Evolutionary conservation across 106 monocot genomes (phyloP).

Genomic region (Platanthera zijinensis): DNA sequence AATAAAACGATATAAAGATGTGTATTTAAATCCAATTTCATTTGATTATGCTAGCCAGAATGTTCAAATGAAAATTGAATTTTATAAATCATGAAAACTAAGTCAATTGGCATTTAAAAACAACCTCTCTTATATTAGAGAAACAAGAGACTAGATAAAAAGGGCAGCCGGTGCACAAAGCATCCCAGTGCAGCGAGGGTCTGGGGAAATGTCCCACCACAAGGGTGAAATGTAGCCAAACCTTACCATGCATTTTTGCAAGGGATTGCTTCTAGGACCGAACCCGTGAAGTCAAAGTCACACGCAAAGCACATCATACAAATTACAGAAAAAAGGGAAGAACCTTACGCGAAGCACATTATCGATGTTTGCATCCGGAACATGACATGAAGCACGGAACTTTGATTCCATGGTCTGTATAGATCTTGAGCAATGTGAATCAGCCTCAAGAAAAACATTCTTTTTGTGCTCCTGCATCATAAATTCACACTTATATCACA

Average conservation of each 20-base stretch:
- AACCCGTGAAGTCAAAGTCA: too few species aligned
- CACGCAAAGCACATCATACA: too few species aligned
- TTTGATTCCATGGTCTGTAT: conserved; percentile 76
- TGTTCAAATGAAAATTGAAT: background rate
- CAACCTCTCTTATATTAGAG: background rate
- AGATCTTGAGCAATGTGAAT: conserved; percentile 56
- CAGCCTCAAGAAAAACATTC: conserved; percentile 73
- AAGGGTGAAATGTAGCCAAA: too few species aligned
- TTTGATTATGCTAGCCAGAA: background rate
- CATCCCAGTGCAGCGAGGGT: too few species aligned
- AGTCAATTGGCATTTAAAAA: background rate
- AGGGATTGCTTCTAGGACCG: too few species aligned
- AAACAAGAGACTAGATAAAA: background rate
- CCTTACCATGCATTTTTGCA: too few species aligned
- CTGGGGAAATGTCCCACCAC: too few species aligned
- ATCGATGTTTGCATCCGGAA: conserved; percentile 62
- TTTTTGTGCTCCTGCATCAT: conserved; percentile 68
- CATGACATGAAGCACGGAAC: conserved; percentile 60
- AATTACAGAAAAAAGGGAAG: background rate
- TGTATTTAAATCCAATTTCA: background rate
- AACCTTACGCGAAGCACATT: conserved; percentile 47
- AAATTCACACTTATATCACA: background rate
- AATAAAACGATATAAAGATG: background rate
- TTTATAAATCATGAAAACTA: background rate
- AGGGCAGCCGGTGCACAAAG: too few species aligned